A percentile compares a stretch with the other conserved stretches of the same genome.
Conservation (phyloP, 768 basidiomycete genomes). For the Mycena albidolilacea region DNA sequence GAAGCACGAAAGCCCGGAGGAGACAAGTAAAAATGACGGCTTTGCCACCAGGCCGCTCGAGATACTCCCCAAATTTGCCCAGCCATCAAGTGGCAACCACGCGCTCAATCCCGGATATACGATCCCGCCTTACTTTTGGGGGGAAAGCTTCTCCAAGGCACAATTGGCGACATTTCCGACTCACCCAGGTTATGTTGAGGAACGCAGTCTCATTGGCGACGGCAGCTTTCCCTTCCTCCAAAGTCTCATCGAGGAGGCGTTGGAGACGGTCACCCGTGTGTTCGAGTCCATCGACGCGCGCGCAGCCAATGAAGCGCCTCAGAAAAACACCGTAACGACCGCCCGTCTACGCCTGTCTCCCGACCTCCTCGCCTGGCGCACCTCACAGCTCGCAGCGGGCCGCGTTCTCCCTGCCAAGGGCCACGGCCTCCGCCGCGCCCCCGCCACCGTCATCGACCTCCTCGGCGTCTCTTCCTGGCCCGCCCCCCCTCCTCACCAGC, state of each 20-base stretch:
- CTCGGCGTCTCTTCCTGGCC: conserved; percentile 22
- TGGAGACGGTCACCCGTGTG: conserved; percentile 1
- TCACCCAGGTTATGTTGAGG: conserved; percentile 6
- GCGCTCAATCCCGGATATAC: too few relatives aligned
- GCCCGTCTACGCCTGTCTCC: conserved; percentile 15
- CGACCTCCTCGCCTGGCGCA: conserved; percentile 13
- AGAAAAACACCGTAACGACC: background rate
- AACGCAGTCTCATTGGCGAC: conserved; percentile 22
- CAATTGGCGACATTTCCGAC: background rate
- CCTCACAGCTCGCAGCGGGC: conserved; percentile 11
- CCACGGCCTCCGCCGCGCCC: conserved; percentile 13
- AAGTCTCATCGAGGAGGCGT: conserved; percentile 10
- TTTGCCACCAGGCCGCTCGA: too few relatives aligned
- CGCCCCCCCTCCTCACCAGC: conserved; percentile 1
- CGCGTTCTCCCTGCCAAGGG: conserved; percentile 23
- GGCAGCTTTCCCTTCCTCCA: conserved; percentile 5
- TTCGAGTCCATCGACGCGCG: conserved; percentile 1
- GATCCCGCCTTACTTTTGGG: conserved; percentile 26
- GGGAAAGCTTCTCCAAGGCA: conserved; percentile 4
- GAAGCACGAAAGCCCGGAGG: too few relatives aligned
- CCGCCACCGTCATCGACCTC: background rate
- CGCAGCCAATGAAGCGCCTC: background rate
- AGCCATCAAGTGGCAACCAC: too few relatives aligned
- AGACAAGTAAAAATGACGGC: too few relatives aligned
- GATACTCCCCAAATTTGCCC: too few relatives aligned